Evolutionary conservation across 2,329 filamentous ascomycete genomes (phyloP).

Genomic region (Aspergillus costaricaensis): DNA sequence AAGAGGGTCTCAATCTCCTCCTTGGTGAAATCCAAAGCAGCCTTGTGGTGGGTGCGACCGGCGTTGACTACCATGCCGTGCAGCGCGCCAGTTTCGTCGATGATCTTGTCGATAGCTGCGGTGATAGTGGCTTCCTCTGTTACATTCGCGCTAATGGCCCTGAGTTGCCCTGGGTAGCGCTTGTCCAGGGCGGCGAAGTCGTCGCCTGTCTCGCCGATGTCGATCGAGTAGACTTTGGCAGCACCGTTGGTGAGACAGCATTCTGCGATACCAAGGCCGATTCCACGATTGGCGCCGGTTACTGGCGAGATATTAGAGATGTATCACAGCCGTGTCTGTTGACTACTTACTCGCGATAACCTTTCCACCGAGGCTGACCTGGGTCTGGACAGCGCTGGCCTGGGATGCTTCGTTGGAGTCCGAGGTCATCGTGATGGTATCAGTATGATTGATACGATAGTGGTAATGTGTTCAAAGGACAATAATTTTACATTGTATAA

Average conservation of each 20-base stretch:
- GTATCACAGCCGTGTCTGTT: not conserved
- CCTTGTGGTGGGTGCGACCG: slow-evolving; percentile 55
- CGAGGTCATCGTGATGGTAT: too few relatives aligned
- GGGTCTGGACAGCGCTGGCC: slow-evolving; percentile 23
- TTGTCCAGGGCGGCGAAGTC: slow-evolving; percentile 25
- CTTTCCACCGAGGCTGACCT: slow-evolving; percentile 32
- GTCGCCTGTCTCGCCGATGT: slow-evolving; percentile 39
- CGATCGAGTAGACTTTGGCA: slow-evolving; percentile 49
- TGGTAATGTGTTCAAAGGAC: too few relatives aligned
- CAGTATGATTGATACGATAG: too few relatives aligned
- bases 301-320: slow-evolving; percentile 24
- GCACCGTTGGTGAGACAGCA: slow-evolving; percentile 51
- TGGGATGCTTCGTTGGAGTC: not conserved
- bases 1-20: slow-evolving; percentile 51
- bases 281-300: slow-evolving; percentile 42
- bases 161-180: slow-evolving; percentile 44
- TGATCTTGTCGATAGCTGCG: slow-evolving; percentile 48
- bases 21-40: slow-evolving; percentile 53
- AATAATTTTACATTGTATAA: too few relatives aligned
- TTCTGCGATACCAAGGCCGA: slow-evolving; percentile 51
- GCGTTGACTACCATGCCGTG: slow-evolving; percentile 57
- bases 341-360: slow-evolving; percentile 35
- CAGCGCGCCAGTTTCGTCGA: slow-evolving; percentile 46
- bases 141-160: slow-evolving; percentile 49
- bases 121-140: slow-evolving; percentile 51